These are phyloP conservation scores for Phytophthora citrophthora DNA, from an alignment of 352 stramenopile genomes.

Conservation along the genomic window DNA sequence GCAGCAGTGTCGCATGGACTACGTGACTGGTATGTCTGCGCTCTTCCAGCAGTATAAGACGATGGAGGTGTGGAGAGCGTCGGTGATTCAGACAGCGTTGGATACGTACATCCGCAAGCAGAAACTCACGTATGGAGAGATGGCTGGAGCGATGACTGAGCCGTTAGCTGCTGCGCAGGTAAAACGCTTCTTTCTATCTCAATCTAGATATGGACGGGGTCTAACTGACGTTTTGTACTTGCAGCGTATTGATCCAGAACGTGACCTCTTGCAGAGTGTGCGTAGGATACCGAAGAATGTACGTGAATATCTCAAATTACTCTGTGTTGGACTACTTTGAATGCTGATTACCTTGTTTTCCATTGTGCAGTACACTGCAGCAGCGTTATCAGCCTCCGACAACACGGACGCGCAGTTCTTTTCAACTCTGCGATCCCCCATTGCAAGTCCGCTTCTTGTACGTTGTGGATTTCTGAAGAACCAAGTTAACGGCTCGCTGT, in stretches of 20 bases:
- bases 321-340: background rate
- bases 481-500: constrained; percentile 74
- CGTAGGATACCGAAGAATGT: constrained; percentile 87
- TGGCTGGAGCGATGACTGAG: constrained; percentile 70
- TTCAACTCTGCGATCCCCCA: constrained; percentile 61
- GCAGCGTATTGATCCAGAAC: constrained; percentile 80
- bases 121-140: constrained; percentile 77
- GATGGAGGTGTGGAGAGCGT: constrained; percentile 71
- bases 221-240: constrained; percentile 10
- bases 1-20: constrained; percentile 65
- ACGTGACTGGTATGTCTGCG: constrained; percentile 83
- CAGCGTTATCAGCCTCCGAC: constrained; percentile 62
- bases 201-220: background rate
- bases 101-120: constrained; percentile 86
- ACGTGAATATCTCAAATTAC: constrained; percentile 14
- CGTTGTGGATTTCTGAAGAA: constrained; percentile 82
- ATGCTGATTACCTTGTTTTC: constrained; percentile 2
- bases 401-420: constrained; percentile 69
- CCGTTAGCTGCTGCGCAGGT: constrained; percentile 71
- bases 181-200: constrained; percentile 2
- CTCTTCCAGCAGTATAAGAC: constrained; percentile 88
- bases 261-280: constrained; percentile 79
- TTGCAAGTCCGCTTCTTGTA: constrained; percentile 74
- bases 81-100: constrained; percentile 76
- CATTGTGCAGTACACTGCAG: constrained; percentile 63